These are phyloP conservation scores for Tricholoma terreum DNA, from an alignment of 768 basidiomycete genomes.

Conservation along the genomic window DNA sequence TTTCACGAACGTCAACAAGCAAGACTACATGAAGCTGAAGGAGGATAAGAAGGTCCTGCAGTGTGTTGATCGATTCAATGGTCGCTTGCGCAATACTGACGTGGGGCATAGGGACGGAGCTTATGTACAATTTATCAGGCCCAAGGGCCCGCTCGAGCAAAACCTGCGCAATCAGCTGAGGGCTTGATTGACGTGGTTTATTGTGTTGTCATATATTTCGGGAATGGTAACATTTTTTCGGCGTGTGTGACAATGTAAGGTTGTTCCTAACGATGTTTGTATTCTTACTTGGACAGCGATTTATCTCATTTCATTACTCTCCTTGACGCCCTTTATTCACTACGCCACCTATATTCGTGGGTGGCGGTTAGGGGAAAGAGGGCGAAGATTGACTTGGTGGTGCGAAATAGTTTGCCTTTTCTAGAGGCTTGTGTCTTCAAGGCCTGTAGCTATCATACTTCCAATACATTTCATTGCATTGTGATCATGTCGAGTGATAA, in stretches of 20 bases:
- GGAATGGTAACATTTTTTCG: slow-evolving; percentile 1
- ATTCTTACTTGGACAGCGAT: no score
- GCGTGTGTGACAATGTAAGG: not conserved
- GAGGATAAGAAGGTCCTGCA: slow-evolving; percentile 86
- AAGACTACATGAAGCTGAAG: slow-evolving; percentile 86
- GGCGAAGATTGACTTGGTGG: slow-evolving; percentile 56
- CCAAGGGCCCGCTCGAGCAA: slow-evolving; percentile 79
- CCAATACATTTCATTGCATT: not conserved
- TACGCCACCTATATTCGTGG: slow-evolving; percentile 58
- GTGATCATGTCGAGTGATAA: no score
- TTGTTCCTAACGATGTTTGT: not conserved
- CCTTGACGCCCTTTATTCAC: slow-evolving; percentile 57
- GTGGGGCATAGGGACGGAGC: slow-evolving; percentile 72
- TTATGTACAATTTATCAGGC: slow-evolving; percentile 91
- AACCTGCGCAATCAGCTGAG: slow-evolving; percentile 84
- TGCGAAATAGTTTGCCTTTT: not conserved
- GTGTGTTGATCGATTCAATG: slow-evolving; percentile 44
- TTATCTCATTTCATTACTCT: no score
- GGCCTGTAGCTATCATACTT: not conserved
- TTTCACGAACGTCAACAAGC: slow-evolving; percentile 91
- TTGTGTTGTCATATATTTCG: slow-evolving; percentile 10
- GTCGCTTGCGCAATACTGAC: no score
- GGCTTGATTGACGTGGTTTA: slow-evolving; percentile 43
- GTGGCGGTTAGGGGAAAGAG: slow-evolving; percentile 78
- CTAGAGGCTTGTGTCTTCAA: not conserved